Percentiles rank a stretch among this genome's conserved stretches.
phyloP scores from a whole-genome alignment of 805 yeast species.

The Schwanniomyces pseudopolymorphus region DNA sequence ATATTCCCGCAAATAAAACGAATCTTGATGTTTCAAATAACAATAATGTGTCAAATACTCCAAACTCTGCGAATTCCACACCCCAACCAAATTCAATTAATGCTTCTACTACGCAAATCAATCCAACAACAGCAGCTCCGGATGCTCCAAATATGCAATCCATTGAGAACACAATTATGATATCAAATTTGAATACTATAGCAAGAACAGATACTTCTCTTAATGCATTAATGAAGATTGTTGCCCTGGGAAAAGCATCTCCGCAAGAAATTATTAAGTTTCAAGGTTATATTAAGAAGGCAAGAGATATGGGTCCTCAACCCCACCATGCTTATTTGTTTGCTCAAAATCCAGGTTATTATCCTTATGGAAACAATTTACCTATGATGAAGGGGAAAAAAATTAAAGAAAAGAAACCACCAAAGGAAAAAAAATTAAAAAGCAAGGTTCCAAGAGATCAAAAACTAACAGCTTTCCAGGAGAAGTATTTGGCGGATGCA shows the following conservation, averaged over 20 bases:
- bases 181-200: constrained; percentile 77
- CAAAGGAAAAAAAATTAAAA: constrained; percentile 16
- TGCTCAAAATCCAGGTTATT: constrained; percentile 8
- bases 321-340: constrained; percentile 38
- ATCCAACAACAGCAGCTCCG: constrained; percentile 13
- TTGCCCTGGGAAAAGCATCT: constrained; percentile 79
- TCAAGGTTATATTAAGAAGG: constrained; percentile 77
- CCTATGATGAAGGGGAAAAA: constrained; percentile 14
- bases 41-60: too few species aligned
- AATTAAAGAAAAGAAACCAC: constrained; percentile 17
- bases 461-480: constrained; percentile 75
- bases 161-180: constrained; percentile 75
- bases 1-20: too few species aligned
- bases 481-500: constrained; percentile 64
- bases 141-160: constrained; percentile 48
- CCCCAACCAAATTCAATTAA: too few species aligned
- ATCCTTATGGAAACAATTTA: constrained; percentile 6
- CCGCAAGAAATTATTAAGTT: constrained; percentile 72
- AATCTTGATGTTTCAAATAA: too few species aligned
- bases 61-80: too few species aligned
- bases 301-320: constrained; percentile 70
- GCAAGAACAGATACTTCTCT: constrained; percentile 72
- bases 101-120: too few species aligned
- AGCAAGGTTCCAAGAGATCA: constrained; percentile 42
- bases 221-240: constrained; percentile 74